These are phyloP conservation scores for Coelastrella sp. DNA, from an alignment of 139 green algal genomes.

Conservation along the genomic window DNA sequence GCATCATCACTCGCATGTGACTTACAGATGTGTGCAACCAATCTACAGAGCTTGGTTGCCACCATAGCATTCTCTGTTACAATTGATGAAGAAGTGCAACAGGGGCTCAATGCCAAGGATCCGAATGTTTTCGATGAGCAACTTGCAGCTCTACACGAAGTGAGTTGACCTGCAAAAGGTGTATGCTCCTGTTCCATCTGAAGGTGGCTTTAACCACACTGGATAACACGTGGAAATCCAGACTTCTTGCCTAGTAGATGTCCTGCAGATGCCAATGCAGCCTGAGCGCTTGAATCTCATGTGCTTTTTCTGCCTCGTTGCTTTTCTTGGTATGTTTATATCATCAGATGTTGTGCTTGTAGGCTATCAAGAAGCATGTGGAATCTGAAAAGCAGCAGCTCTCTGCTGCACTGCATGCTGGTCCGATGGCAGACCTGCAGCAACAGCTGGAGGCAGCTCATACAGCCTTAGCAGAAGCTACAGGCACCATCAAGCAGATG, in stretches of 20 bases:
- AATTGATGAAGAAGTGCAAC: slow-evolving; percentile 4
- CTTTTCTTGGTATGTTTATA: too few relatives aligned
- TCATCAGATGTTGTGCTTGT: too few relatives aligned
- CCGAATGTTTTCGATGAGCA: slow-evolving; percentile 30
- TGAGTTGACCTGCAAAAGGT: too few relatives aligned
- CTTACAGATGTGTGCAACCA: slow-evolving; percentile 38
- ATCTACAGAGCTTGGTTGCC: slow-evolving; percentile 44
- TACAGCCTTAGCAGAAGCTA: neutral
- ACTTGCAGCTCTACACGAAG: slow-evolving; percentile 34
- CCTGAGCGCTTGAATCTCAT: too few relatives aligned
- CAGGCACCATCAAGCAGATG: slow-evolving; percentile 10
- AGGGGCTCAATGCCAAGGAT: slow-evolving; percentile 41
- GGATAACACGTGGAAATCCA: too few relatives aligned
- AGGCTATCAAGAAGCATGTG: slow-evolving; percentile 24
- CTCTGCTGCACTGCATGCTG: neutral
- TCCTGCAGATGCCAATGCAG: neutral
- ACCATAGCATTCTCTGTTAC: slow-evolving; percentile 29
- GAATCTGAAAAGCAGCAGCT: slow-evolving; percentile 3
- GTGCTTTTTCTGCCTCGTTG: too few relatives aligned
- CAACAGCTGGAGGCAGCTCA: neutral
- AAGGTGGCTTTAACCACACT: too few relatives aligned
- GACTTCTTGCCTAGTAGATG: neutral
- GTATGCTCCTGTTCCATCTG: too few relatives aligned
- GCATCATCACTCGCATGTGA: slow-evolving; percentile 30
- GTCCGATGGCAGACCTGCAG: slow-evolving; percentile 29